phyloP scores from a whole-genome alignment of 2,329 filamentous ascomycete genomes.

The Xylaria sp. region DNA sequence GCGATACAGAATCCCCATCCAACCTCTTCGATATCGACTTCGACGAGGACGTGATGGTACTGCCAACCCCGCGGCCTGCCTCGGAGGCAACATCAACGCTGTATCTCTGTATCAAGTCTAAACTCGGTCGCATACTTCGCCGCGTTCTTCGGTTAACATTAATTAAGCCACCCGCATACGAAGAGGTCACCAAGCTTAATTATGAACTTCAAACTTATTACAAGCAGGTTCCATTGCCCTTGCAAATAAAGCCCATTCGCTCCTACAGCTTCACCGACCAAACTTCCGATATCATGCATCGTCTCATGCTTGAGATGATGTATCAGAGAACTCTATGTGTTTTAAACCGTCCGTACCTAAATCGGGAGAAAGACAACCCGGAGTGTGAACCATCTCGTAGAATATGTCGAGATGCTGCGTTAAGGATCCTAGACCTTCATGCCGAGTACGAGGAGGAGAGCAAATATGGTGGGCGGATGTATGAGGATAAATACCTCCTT shows the following conservation, averaged over 20 bases:
- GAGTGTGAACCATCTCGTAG: constrained; percentile 54
- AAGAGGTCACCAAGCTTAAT: constrained; percentile 54
- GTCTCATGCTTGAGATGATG: constrained; percentile 60
- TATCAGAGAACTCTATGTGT: constrained; percentile 61
- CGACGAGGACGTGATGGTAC: constrained; percentile 56
- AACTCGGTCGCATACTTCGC: constrained; percentile 56
- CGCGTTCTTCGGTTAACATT: constrained; percentile 56
- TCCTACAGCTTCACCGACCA: constrained; percentile 57
- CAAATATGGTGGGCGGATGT: constrained; percentile 61
- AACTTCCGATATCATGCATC: constrained; percentile 59
- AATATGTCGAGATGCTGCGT: constrained; percentile 56
- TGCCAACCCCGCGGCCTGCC: constrained; percentile 56
- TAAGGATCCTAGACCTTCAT: constrained; percentile 58
- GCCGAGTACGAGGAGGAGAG: constrained; percentile 59
- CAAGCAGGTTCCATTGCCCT: constrained; percentile 52
- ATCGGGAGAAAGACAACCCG: constrained; percentile 52
- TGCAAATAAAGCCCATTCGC: constrained; percentile 56
- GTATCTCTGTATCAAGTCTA: constrained; percentile 56
- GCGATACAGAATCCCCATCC: constrained; percentile 57
- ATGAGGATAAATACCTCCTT: constrained; percentile 64
- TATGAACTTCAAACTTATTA: constrained; percentile 54
- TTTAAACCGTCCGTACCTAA: constrained; percentile 60
- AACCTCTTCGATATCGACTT: constrained; percentile 64
- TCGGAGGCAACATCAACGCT: constrained; percentile 58
- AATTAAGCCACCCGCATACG: constrained; percentile 51